Evolutionary conservation across 2,329 filamentous ascomycete species (phyloP), one percentile per base, ranked within the genome.

Genomic region (Epichloe amarillans): DNA sequence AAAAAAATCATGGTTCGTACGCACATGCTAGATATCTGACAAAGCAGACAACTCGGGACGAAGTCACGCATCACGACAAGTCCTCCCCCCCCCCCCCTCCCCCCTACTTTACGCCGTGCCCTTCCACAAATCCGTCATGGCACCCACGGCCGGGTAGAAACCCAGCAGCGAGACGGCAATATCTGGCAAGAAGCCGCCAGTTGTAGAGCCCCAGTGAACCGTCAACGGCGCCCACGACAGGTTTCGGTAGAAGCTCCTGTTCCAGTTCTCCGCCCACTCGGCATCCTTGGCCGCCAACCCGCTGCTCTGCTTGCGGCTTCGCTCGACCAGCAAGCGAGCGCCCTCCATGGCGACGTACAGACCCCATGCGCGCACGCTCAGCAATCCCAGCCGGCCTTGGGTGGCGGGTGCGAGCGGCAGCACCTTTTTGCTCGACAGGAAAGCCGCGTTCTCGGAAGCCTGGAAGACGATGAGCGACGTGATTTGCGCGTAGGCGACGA

Each of bases 291-390:
- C 53, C 6, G 57, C 55, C 12, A 59, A 57, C 47, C 56, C 65
- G 57, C 67, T 65, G 54, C 65, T 60, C 46, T 62, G 66, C 57
- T 67, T 61, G 55, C 69, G 67, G 49, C 62, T 56, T 46, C 68
- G 63, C 68, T 78, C 71, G 49, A 73, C 65, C 43, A 72, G 60
- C 53, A 95, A 69, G 55, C 84, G 73, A 47, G 81, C 72, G 54
- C 93, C 76, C 70, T 96, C 88, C 53, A 90, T 70, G 19, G 77
- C 78, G 6, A 95, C 82, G 69, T 89, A 88, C 23, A 77, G 75
- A 50, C 83, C 80, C 88, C 91, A 97, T 55, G 85, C 86, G 43
- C 88, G 76, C 52, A 80, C 82, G 66, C 86, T 89, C 81, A 84
- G 86, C 17, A 82, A 64, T 67, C 78, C 83, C 62, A 83, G 82